phyloP scores from a whole-genome alignment of 2,329 filamentous ascomycete genomes.

The Venturia carpophila region DNA sequence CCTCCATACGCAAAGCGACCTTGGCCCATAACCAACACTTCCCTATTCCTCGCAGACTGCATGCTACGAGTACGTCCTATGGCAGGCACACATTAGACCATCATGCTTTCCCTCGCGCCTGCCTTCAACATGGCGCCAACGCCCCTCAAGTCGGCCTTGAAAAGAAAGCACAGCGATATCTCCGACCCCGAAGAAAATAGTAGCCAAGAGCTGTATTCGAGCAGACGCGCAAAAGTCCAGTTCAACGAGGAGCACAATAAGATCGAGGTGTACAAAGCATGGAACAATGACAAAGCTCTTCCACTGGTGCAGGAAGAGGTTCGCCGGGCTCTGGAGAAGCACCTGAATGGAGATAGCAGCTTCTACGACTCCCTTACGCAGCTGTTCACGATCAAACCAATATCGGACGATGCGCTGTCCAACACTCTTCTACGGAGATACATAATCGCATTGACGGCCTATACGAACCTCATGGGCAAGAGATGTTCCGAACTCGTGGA shows the following conservation, averaged over 20 bases:
- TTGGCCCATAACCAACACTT: neutral
- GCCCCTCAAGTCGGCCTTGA: slow-evolving; percentile 16
- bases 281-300: slow-evolving; percentile 43
- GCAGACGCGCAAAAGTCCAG: slow-evolving; percentile 14
- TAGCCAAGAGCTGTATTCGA: neutral
- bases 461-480: slow-evolving; percentile 47
- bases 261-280: slow-evolving; percentile 35
- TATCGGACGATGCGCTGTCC: slow-evolving; percentile 38
- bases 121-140: slow-evolving; percentile 7
- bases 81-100: slow-evolving; percentile 2
- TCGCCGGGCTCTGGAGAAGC: slow-evolving; percentile 48
- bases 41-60: neutral
- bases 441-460: slow-evolving; percentile 50
- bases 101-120: slow-evolving; percentile 14
- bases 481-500: slow-evolving; percentile 52
- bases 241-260: slow-evolving; percentile 15
- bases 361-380: slow-evolving; percentile 50
- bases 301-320: slow-evolving; percentile 56
- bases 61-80: neutral
- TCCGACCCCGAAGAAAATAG: neutral
- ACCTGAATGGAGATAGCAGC: slow-evolving; percentile 44
- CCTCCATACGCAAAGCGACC: neutral
- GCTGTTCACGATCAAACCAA: slow-evolving; percentile 43
- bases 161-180: slow-evolving; percentile 15
- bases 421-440: slow-evolving; percentile 49